A percentile compares a stretch with the other conserved stretches of the same genome.
These are phyloP conservation scores for Candida buenavistaensis DNA, from an alignment of 1,139 yeast species.

Conservation along the genomic window DNA sequence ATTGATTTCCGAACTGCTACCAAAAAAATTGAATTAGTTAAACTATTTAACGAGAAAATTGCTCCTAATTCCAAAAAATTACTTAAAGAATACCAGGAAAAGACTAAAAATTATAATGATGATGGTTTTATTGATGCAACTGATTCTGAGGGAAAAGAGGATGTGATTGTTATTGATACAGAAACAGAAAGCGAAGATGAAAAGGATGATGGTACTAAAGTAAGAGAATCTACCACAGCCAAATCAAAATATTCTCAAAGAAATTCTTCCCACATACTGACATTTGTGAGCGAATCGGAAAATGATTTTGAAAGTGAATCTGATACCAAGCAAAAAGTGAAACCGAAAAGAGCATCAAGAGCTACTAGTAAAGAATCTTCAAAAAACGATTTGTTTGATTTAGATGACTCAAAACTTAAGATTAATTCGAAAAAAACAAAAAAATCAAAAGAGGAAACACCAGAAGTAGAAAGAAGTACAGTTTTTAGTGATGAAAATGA, in stretches of 20 bases:
- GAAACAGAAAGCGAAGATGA: slow-evolving; percentile 1
- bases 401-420: slow-evolving; percentile 4
- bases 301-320: slow-evolving; percentile 1
- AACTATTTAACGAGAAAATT: slow-evolving; percentile 51
- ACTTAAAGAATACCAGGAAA: slow-evolving; percentile 19
- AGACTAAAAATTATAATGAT: slow-evolving; percentile 21
- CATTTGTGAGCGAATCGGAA: too few species aligned
- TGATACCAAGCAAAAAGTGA: background rate
- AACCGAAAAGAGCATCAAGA: background rate
- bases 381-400: slow-evolving; percentile 4
- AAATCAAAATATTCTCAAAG: too few species aligned
- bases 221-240: too few species aligned
- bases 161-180: slow-evolving; percentile 1
- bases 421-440: slow-evolving; percentile 1
- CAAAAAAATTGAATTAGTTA: slow-evolving; percentile 60
- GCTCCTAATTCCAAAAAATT: slow-evolving; percentile 36
- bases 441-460: slow-evolving; percentile 1
- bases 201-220: background rate
- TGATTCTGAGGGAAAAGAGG: too few species aligned
- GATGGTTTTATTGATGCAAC: slow-evolving; percentile 20
- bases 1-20: slow-evolving; percentile 58
- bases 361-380: background rate
- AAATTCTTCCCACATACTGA: too few species aligned
- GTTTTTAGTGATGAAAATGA: slow-evolving; percentile 42
- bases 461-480: slow-evolving; percentile 1